Evolutionary conservation across 352 stramenopile genomes (phyloP).

Genomic region (Pythium volutum): DNA sequence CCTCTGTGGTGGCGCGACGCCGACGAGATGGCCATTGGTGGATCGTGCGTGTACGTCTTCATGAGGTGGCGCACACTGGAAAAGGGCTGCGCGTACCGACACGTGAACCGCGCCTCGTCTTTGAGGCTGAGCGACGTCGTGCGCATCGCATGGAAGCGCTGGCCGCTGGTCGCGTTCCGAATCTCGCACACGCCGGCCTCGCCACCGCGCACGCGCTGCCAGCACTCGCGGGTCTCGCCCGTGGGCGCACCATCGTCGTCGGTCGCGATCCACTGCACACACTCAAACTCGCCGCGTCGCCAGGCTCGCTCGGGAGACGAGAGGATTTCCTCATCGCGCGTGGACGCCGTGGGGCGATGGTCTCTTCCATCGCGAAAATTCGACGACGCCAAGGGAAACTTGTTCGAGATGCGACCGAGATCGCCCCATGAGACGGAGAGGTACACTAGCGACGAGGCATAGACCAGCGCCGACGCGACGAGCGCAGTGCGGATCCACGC

Average conservation of each 20-base stretch:
- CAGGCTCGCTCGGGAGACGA: neutral
- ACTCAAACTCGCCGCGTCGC: slow-evolving; percentile 43
- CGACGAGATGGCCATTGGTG: slow-evolving; percentile 30
- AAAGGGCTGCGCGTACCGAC: slow-evolving; percentile 54
- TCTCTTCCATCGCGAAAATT: neutral
- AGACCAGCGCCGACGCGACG: slow-evolving; percentile 4
- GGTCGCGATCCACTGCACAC: slow-evolving; percentile 60
- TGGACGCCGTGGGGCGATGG: neutral
- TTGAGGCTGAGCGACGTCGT: slow-evolving; percentile 62
- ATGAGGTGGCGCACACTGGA: slow-evolving; percentile 49
- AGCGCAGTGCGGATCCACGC: slow-evolving; percentile 1
- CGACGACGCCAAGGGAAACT: neutral
- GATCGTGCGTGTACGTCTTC: slow-evolving; percentile 51
- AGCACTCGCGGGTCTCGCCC: slow-evolving; percentile 50
- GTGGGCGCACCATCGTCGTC: slow-evolving; percentile 48
- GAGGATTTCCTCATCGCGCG: neutral
- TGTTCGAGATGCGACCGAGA: neutral
- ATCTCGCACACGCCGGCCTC: slow-evolving; percentile 66
- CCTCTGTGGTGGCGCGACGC: neutral
- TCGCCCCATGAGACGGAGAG: slow-evolving; percentile 3
- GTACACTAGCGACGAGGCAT: neutral
- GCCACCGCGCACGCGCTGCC: slow-evolving; percentile 51
- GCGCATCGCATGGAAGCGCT: slow-evolving; percentile 61
- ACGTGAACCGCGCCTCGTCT: slow-evolving; percentile 67
- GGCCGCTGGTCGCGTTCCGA: slow-evolving; percentile 42